Evolutionary conservation across 495 filamentous ascomycete genomes (phyloP).

Genomic region (Xylaria flabelliformis): DNA sequence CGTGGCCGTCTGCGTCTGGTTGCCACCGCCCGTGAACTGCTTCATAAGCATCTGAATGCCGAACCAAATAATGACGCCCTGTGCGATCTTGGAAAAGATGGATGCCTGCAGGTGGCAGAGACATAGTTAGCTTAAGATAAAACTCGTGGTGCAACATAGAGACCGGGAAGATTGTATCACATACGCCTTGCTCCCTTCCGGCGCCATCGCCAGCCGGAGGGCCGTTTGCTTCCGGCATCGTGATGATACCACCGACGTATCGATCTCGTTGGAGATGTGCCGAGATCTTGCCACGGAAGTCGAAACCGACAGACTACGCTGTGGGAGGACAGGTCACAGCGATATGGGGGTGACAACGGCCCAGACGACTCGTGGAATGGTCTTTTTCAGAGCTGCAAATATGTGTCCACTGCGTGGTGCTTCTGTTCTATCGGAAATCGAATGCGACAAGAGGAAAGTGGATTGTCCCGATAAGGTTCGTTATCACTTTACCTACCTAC

Average conservation of each 20-base stretch:
- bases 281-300: slow-evolving; percentile 15
- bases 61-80: slow-evolving; percentile 51
- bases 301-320: background rate
- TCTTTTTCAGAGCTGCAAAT: background rate
- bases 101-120: slow-evolving; percentile 35
- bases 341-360: background rate
- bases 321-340: background rate
- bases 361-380: slow-evolving; percentile 7
- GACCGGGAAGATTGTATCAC: slow-evolving; percentile 29
- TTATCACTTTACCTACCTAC: background rate
- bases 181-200: slow-evolving; percentile 46
- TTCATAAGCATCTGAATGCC: slow-evolving; percentile 56
- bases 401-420: background rate
- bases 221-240: slow-evolving; percentile 48
- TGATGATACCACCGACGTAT: slow-evolving; percentile 16
- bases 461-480: background rate
- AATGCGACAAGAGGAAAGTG: background rate
- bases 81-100: slow-evolving; percentile 46
- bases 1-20: slow-evolving; percentile 53
- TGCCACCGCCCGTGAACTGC: slow-evolving; percentile 52
- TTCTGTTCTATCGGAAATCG: slow-evolving; percentile 3
- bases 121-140: slow-evolving; percentile 31
- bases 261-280: background rate
- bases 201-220: slow-evolving; percentile 40
- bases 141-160: slow-evolving; percentile 4